phyloP scores from a whole-genome alignment of 495 filamentous ascomycete species.

The Entonaema liquescens region DNA sequence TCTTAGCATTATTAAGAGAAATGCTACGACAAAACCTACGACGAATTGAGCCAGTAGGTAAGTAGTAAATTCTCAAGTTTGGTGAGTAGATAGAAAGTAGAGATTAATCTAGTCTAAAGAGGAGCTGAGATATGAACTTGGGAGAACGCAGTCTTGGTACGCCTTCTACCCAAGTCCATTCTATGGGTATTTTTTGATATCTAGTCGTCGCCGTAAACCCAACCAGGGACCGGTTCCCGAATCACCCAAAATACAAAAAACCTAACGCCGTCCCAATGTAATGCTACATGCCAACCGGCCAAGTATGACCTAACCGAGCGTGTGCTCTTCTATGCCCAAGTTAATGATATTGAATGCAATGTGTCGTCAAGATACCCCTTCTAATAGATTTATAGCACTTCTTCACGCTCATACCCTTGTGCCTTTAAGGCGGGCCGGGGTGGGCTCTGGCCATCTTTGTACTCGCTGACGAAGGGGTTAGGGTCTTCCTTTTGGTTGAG shows the following conservation, averaged over 20 bases:
- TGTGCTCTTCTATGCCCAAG: not conserved
- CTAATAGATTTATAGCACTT: constrained; percentile 68
- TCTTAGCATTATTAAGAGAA: too few relatives aligned
- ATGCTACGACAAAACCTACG: not conserved
- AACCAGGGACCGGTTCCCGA: constrained; percentile 18
- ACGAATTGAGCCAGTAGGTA: too few relatives aligned
- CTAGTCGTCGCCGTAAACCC: constrained; percentile 3
- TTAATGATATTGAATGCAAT: constrained; percentile 5
- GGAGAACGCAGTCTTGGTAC: not conserved
- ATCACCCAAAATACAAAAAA: constrained; percentile 11
- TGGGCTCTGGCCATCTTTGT: constrained; percentile 65
- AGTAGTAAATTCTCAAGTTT: constrained; percentile 43
- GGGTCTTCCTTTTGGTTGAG: constrained; percentile 82
- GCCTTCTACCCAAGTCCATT: constrained; percentile 14
- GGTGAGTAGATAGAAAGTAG: constrained; percentile 8
- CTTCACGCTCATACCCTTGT: constrained; percentile 82
- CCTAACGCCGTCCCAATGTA: constrained; percentile 21
- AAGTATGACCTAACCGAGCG: constrained; percentile 3
- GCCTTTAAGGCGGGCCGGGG: constrained; percentile 72
- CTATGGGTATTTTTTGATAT: constrained; percentile 33
- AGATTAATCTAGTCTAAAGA: constrained; percentile 22
- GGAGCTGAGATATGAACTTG: constrained; percentile 14
- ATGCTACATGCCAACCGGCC: constrained; percentile 8
- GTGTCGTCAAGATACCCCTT: not conserved
- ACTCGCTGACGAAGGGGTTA: constrained; percentile 86